These are phyloP conservation scores for Cyphellophora attinorum DNA, from an alignment of 2,329 filamentous ascomycete genomes.

Conservation along the genomic window DNA sequence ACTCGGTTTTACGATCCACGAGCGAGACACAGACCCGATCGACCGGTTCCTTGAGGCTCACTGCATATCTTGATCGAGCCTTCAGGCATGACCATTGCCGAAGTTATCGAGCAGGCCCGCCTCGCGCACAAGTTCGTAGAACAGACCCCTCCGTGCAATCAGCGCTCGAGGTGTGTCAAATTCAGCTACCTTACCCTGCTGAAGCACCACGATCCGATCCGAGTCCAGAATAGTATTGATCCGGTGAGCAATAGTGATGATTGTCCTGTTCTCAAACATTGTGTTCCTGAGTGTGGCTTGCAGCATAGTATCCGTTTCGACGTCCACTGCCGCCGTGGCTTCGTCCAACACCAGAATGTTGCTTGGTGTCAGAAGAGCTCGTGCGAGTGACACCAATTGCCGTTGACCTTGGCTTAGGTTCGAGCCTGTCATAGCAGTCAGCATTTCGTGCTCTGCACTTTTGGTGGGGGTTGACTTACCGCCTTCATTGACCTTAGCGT, in stretches of 20 bases:
- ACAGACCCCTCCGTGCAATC: conserved; percentile 65
- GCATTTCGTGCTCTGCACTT: conserved; percentile 4
- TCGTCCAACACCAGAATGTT: conserved; percentile 97
- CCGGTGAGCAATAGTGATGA: conserved; percentile 95
- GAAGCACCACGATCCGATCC: conserved; percentile 87
- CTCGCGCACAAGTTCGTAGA: conserved; percentile 86
- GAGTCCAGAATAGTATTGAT: conserved; percentile 92
- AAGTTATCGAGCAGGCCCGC: conserved; percentile 59
- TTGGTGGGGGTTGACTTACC: conserved; percentile 48
- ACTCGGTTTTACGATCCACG: too few species aligned
- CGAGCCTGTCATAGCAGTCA: conserved; percentile 52
- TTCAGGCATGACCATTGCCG: conserved; percentile 18
- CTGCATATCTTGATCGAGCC: too few species aligned
- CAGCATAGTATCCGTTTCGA: conserved; percentile 57
- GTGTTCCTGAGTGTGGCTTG: conserved; percentile 54
- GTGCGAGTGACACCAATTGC: conserved; percentile 85
- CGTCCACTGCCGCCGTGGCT: conserved; percentile 73
- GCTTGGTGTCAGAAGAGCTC: conserved; percentile 85
- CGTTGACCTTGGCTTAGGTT: conserved; percentile 93
- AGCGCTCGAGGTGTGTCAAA: conserved; percentile 80
- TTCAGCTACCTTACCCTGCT: conserved; percentile 81
- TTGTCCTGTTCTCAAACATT: conserved; percentile 81
- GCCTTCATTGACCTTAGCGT: conserved; percentile 87
- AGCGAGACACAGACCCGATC: too few species aligned
- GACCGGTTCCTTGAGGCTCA: too few species aligned